A percentile compares a stretch with the other conserved stretches of the same genome.
Evolutionary conservation across 441 rosid species (phyloP).

Genomic region (Jatropha podagrica): DNA sequence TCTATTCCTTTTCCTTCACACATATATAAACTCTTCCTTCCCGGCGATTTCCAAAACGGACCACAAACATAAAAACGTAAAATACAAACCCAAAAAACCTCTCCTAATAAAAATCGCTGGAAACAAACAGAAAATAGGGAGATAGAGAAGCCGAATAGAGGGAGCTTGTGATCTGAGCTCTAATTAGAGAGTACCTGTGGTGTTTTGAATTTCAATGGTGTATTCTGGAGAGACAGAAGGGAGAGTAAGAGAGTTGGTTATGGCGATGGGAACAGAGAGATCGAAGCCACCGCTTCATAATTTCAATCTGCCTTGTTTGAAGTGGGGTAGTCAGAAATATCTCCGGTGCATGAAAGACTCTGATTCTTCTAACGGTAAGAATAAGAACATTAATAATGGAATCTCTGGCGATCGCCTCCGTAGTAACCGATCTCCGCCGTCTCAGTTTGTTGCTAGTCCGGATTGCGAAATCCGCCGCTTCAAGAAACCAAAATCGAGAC

Average conservation of each 20-base stretch:
- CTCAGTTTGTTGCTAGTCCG: conserved; percentile 13
- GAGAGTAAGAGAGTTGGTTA: conserved; percentile 26
- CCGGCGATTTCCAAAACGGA: conserved; percentile 43
- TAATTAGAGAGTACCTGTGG: neutral
- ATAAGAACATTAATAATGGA: conserved; percentile 18
- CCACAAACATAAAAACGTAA: neutral
- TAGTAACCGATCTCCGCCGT: conserved; percentile 21
- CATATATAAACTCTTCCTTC: conserved; percentile 41
- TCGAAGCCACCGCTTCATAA: conserved; percentile 73
- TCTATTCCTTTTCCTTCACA: neutral
- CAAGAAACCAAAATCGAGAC: conserved; percentile 13
- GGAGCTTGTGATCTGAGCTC: conserved; percentile 18
- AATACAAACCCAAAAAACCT: neutral
- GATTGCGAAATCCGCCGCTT: conserved; percentile 12
- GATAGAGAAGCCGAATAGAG: neutral
- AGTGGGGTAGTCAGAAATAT: conserved; percentile 76
- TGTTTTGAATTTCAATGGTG: conserved; percentile 43
- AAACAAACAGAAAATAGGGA: neutral
- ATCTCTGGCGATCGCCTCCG: conserved; percentile 21
- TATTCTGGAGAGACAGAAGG: conserved; percentile 30
- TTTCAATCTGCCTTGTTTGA: conserved; percentile 67
- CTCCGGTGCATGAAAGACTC: conserved; percentile 63
- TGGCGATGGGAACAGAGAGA: conserved; percentile 59
- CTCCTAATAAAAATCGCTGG: neutral
- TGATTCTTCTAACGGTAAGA: neutral